Conservation (phyloP, 1,139 yeast species). For the Diutina scorzettiae region DNA sequence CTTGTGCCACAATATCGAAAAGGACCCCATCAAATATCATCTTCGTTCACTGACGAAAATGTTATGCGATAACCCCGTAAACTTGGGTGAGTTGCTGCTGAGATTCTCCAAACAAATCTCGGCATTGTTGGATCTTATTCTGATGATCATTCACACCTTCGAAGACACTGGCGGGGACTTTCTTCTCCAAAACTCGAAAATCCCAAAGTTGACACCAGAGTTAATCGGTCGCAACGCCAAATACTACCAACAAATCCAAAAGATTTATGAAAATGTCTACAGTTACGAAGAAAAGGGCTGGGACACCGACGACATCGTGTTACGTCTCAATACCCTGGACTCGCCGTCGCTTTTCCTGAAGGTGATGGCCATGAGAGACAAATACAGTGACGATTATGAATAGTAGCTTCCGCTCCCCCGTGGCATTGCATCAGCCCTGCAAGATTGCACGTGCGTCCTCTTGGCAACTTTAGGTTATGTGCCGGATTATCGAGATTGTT, state of each 20-base stretch:
- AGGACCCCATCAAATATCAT: constrained; percentile 38
- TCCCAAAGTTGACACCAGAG: constrained; percentile 25
- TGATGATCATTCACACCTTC: constrained; percentile 20
- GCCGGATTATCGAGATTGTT: too few species aligned
- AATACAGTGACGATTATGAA: constrained; percentile 5
- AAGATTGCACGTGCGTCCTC: too few species aligned
- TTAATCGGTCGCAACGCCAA: constrained; percentile 15
- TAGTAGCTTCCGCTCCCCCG: not conserved
- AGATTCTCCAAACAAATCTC: constrained; percentile 14
- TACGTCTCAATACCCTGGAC: constrained; percentile 14
- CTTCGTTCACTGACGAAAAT: constrained; percentile 30
- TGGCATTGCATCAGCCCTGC: too few species aligned
- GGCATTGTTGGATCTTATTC: constrained; percentile 20
- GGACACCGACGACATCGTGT: constrained; percentile 29
- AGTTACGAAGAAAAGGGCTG: constrained; percentile 27
- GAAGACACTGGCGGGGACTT: constrained; percentile 26
- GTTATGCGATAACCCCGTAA: constrained; percentile 25
- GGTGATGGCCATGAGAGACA: constrained; percentile 6
- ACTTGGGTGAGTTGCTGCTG: constrained; percentile 24
- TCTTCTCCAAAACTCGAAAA: constrained; percentile 29
- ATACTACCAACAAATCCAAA: constrained; percentile 16
- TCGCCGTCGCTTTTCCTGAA: not conserved
- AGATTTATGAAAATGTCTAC: constrained; percentile 16
- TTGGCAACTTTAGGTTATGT: too few species aligned
- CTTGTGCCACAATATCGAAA: constrained; percentile 35